Evolutionary conservation across 1,284 basidiomycete genomes (phyloP), one percentile per base, ranked within the genome.

Genomic region (Ustilago lituana): DNA sequence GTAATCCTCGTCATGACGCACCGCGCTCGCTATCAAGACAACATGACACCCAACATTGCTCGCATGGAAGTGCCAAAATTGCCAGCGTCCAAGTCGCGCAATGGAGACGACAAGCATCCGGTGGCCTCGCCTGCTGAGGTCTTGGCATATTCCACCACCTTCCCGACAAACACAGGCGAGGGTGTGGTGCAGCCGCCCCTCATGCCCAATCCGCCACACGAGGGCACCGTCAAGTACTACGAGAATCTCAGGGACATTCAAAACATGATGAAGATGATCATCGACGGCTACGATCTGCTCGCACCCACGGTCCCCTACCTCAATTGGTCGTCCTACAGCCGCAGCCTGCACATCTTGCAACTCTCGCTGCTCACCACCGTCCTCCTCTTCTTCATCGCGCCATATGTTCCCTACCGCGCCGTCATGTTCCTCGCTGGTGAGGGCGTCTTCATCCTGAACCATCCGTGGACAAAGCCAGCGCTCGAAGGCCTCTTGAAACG

Each of bases 201-300:
- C 24, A 50, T 73, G n/a, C 73, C 80, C 14, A 73, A 76, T 12
- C 79, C 78, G 5, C 78, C 79, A 10, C 62, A 73, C 40, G 80
- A 82, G 44, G 78, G 77, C 10, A 78, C 75, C 14, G 58, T 80
- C 47, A 67, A 76, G 24, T 82, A 79, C 59, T 78, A 74, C 47
- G 66, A 80, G 38, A 80, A 82, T 29, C 61, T 82, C 53, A 61
- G 80, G n/a, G 79, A 82, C 60, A 81, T 82, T 19, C 80, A 82
- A 53, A 82, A 82, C 65, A 81, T 81, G 80, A 82, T 82, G 80
- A 60, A 67, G 14, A 72, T 81, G 60, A 67, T 82, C 36, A 78
- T 79, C 31, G 77, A 80, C 33, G 77, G 67, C 38, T 82, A 82
- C 53, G 77, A 79, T 40, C 53, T 72, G 29, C 67, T 79, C n/a